Evolutionary conservation across 2,329 filamentous ascomycete genomes (phyloP).

Genomic region (Bipolaris victoriae): DNA sequence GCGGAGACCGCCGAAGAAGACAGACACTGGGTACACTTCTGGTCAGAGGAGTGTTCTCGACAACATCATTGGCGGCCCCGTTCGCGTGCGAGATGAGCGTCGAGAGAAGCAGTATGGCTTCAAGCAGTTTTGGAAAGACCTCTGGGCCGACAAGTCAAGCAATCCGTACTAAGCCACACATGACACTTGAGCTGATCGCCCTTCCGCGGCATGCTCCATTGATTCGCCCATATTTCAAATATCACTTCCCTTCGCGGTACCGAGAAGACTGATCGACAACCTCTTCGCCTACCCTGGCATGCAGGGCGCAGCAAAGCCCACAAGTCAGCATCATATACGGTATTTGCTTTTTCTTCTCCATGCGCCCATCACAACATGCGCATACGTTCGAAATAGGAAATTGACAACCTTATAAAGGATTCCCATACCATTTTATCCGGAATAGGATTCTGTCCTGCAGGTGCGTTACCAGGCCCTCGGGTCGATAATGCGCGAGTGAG

Average conservation of each 20-base stretch:
- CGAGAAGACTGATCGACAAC: slow-evolving; percentile 1
- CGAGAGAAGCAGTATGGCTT: slow-evolving; percentile 79
- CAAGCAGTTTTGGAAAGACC: slow-evolving; percentile 85
- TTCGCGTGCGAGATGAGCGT: slow-evolving; percentile 74
- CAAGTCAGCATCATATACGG: background rate
- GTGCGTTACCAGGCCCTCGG: slow-evolving; percentile 15
- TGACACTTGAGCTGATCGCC: background rate
- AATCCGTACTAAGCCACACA: slow-evolving; percentile 10
- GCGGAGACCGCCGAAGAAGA: slow-evolving; percentile 51
- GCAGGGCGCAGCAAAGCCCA: background rate
- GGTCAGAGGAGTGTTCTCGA: slow-evolving; percentile 65
- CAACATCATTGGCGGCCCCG: slow-evolving; percentile 61
- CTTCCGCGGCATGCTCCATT: background rate
- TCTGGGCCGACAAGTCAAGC: slow-evolving; percentile 57
- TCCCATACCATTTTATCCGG: background rate
- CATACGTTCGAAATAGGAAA: slow-evolving; percentile 10
- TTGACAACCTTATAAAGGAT: background rate
- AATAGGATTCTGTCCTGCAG: slow-evolving; percentile 4
- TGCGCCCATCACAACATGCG: slow-evolving; percentile 11
- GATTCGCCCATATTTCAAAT: slow-evolving; percentile 2
- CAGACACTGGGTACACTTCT: slow-evolving; percentile 44
- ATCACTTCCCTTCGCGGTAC: slow-evolving; percentile 3
- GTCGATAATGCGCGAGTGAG: slow-evolving; percentile 19
- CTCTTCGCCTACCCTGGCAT: slow-evolving; percentile 15
- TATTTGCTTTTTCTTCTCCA: background rate